Conservation (phyloP, 2,329 filamentous ascomycete genomes). For the Hymenoscyphus occultus region DNA sequence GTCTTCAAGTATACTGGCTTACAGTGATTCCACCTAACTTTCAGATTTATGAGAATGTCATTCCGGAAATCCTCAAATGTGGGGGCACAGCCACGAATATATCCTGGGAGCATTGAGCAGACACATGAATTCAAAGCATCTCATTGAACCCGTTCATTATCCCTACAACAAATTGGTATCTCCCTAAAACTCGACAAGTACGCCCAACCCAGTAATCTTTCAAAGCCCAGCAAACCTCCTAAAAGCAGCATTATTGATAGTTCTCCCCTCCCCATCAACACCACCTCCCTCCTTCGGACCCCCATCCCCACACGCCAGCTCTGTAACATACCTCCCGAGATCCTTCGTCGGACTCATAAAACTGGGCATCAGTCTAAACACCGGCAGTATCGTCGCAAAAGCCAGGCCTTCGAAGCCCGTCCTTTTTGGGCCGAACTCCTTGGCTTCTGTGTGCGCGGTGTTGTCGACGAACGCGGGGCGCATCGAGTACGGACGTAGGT, state of each 20-base stretch:
- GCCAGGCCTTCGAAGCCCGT: slow-evolving; percentile 29
- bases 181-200: background rate
- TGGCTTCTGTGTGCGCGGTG: slow-evolving; percentile 41
- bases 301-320: slow-evolving; percentile 48
- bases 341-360: slow-evolving; percentile 45
- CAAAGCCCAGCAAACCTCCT: slow-evolving; percentile 38
- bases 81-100: background rate
- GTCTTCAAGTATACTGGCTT: no score
- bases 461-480: slow-evolving; percentile 60
- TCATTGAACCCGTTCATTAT: background rate
- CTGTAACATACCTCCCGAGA: slow-evolving; percentile 46
- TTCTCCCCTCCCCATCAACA: slow-evolving; percentile 38
- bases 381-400: slow-evolving; percentile 23
- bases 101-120: background rate
- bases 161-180: slow-evolving; percentile 11
- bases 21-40: no score
- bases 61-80: no score
- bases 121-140: background rate
- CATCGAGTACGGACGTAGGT: slow-evolving; percentile 53
- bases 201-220: background rate
- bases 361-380: slow-evolving; percentile 35
- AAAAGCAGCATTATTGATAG: slow-evolving; percentile 40
- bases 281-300: slow-evolving; percentile 40
- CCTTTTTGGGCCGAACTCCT: slow-evolving; percentile 34
- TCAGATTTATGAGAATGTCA: no score